Conservation (phyloP, 345 rosid species). For the Leavenworthia alabamica region DNA sequence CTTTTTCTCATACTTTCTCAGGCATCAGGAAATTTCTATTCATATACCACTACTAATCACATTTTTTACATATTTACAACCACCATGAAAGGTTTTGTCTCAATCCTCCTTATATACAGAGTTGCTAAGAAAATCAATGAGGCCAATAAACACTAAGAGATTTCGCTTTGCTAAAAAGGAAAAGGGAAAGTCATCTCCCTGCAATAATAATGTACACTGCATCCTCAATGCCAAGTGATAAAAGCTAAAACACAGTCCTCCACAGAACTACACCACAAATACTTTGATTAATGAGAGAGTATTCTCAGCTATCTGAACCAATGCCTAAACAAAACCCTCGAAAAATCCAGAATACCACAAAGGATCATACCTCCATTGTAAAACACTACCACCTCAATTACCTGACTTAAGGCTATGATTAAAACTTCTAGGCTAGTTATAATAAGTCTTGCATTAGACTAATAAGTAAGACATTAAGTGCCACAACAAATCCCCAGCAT, state of each 20-base stretch:
- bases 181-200: background rate
- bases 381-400: background rate
- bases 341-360: no score
- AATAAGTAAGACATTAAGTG: slow-evolving; percentile 9
- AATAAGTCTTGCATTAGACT: slow-evolving; percentile 5
- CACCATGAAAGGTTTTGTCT: background rate
- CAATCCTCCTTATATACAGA: background rate
- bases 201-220: background rate
- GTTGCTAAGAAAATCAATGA: slow-evolving; percentile 8
- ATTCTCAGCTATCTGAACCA: background rate
- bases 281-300: background rate
- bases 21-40: background rate
- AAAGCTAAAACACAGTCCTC: background rate
- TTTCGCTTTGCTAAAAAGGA: background rate
- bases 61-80: background rate
- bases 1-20: background rate
- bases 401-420: background rate
- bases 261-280: background rate
- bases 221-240: background rate
- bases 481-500: background rate
- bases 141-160: background rate
- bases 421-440: background rate
- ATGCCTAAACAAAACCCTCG: background rate
- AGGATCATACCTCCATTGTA: background rate
- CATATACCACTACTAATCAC: background rate